Percentiles rank a stretch among this genome's conserved stretches.
Conservation (phyloP, 768 basidiomycete genomes). For the Serendipita vermifera region DNA sequence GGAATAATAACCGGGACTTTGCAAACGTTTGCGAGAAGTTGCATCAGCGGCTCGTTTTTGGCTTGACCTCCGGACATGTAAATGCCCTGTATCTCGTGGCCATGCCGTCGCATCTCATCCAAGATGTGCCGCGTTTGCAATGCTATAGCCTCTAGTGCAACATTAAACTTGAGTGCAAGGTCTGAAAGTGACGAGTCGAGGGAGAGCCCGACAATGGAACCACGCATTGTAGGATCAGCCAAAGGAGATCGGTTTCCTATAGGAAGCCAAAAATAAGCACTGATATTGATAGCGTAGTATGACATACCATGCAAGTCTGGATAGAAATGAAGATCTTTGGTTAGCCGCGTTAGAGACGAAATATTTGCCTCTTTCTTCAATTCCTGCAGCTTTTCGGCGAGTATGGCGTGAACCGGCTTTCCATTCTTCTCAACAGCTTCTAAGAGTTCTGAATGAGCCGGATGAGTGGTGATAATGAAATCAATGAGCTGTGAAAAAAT, state of each 20-base stretch:
- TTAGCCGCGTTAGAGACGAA: conserved; percentile 66
- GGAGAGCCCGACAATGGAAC: conserved; percentile 76
- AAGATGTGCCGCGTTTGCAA: conserved; percentile 92
- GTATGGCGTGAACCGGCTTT: conserved; percentile 32
- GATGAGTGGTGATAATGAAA: conserved; percentile 86
- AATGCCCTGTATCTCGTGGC: conserved; percentile 69
- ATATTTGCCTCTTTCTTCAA: conserved; percentile 42
- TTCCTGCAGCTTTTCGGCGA: conserved; percentile 59
- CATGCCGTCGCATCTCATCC: conserved; percentile 75
- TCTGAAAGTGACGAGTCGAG: conserved; percentile 65
- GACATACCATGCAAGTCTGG: conserved; percentile 79
- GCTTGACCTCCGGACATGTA: conserved; percentile 93
- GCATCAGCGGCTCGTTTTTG: conserved; percentile 79
- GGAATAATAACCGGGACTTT: conserved; percentile 74
- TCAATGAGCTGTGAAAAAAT: conserved; percentile 60
- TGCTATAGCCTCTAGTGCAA: conserved; percentile 85
- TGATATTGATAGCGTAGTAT: background rate
- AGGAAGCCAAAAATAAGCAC: conserved; percentile 2
- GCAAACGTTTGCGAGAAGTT: conserved; percentile 78
- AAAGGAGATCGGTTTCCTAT: conserved; percentile 92
- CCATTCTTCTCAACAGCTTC: conserved; percentile 42
- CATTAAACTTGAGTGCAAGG: conserved; percentile 80
- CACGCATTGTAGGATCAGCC: conserved; percentile 90
- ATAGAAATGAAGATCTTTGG: conserved; percentile 84
- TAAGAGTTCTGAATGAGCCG: conserved; percentile 61